Evolutionary conservation across 345 rosid genomes (phyloP).

Genomic region (Lepidium africanum): DNA sequence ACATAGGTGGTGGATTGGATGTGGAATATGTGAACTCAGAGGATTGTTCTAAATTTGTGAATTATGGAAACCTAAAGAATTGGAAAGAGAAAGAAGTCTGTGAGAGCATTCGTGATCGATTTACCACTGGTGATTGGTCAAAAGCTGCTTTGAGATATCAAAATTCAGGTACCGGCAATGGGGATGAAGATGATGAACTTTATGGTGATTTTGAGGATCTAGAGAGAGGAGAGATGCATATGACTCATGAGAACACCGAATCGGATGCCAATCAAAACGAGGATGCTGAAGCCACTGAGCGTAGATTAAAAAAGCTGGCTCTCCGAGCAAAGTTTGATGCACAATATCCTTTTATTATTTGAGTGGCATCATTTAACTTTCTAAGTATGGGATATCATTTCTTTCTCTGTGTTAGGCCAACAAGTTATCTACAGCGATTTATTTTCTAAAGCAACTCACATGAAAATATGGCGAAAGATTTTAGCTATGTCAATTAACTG

Average conservation of each 20-base stretch:
- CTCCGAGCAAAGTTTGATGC: conserved; percentile 69
- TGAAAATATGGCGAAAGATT: neutral
- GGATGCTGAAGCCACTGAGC: conserved; percentile 39
- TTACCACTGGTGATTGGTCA: conserved; percentile 89
- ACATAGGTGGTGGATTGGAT: conserved; percentile 36
- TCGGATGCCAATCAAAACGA: conserved; percentile 34
- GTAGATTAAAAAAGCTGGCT: conserved; percentile 77
- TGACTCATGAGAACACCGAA: conserved; percentile 27
- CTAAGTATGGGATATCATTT: neutral
- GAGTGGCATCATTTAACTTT: neutral
- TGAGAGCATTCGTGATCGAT: conserved; percentile 75
- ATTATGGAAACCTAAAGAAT: conserved; percentile 38
- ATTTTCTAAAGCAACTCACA: neutral
- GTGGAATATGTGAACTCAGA: conserved; percentile 38
- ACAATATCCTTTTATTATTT: conserved; percentile 70
- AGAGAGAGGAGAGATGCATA: conserved; percentile 66
- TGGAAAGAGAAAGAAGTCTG: conserved; percentile 62
- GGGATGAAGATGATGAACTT: conserved; percentile 38
- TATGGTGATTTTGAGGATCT: conserved; percentile 92
- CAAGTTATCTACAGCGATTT: neutral
- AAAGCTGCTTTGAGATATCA: conserved; percentile 61
- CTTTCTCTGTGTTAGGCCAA: neutral
- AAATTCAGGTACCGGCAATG: conserved; percentile 23
- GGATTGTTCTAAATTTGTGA: conserved; percentile 70
- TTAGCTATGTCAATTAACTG: neutral